phyloP scores from a whole-genome alignment of 371 early-diverging fungal species.

The Mucor lusitanicus region DNA sequence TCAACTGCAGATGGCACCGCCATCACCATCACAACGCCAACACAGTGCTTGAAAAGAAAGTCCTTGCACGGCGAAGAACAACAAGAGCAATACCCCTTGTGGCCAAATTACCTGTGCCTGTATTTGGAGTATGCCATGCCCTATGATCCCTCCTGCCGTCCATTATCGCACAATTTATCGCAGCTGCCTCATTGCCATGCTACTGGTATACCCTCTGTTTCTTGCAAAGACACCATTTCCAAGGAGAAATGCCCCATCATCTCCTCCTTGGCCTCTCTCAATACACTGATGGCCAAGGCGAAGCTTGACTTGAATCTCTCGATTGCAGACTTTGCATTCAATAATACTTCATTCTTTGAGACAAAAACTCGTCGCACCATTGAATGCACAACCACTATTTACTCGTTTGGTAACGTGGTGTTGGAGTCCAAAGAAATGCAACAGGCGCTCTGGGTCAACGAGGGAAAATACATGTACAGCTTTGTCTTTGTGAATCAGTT shows the following conservation, averaged over 20 bases:
- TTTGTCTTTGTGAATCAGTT: conserved; percentile 67
- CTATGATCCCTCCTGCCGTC: conserved; percentile 37
- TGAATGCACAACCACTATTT: conserved; percentile 66
- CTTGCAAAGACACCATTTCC: conserved; percentile 11
- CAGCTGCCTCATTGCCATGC: conserved; percentile 46
- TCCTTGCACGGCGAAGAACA: background rate
- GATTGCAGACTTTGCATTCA: conserved; percentile 47
- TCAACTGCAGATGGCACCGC: background rate
- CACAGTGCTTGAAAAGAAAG: background rate
- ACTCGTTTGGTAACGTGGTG: conserved; percentile 67
- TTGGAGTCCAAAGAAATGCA: conserved; percentile 64
- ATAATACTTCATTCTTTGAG: conserved; percentile 56
- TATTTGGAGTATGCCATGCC: conserved; percentile 45
- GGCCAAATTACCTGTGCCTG: conserved; percentile 54
- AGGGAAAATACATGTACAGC: conserved; percentile 50
- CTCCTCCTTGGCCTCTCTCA: background rate
- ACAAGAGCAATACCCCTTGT: conserved; percentile 15
- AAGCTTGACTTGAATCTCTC: conserved; percentile 49
- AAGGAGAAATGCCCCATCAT: conserved; percentile 43
- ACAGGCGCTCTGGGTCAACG: conserved; percentile 47
- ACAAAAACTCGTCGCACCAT: conserved; percentile 51
- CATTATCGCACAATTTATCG: conserved; percentile 39
- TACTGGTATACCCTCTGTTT: conserved; percentile 21
- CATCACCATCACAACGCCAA: too few species aligned
- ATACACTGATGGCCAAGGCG: conserved; percentile 24